Evolutionary conservation across 1,139 yeast genomes (phyloP).

Genomic region (Pichiaceae sp.): DNA sequence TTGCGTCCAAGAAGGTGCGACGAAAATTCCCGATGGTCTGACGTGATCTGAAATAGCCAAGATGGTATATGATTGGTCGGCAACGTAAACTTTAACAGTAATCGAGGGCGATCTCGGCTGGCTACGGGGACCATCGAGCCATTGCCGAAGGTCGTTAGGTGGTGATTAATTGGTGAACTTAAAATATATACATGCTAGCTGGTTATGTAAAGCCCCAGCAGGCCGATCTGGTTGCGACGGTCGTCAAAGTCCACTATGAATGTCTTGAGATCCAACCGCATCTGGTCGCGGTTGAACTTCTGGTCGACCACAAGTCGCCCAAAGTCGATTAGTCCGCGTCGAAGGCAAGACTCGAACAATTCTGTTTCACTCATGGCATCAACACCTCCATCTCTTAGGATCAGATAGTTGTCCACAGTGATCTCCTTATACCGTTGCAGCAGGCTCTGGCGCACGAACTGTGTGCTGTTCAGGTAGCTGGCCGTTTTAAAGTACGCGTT

Average conservation of each 20-base stretch:
- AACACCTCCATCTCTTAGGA: conserved; percentile 37
- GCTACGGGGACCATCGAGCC: no score
- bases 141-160: no score
- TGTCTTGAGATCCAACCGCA: conserved; percentile 8
- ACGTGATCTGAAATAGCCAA: no score
- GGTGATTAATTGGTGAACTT: no score
- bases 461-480: conserved; percentile 4
- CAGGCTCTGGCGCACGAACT: conserved; percentile 30
- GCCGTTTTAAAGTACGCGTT: conserved; percentile 12
- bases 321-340: conserved; percentile 36
- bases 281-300: conserved; percentile 1
- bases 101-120: no score
- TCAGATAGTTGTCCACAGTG: conserved; percentile 41
- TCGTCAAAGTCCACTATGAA: conserved; percentile 9
- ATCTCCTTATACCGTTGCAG: conserved; percentile 36
- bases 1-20: no score
- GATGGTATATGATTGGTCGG: no score
- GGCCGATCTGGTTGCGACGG: conserved; percentile 9
- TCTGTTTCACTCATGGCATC: conserved; percentile 39
- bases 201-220: conserved; percentile 12
- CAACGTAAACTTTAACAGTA: no score
- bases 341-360: conserved; percentile 37
- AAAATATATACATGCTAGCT: no score
- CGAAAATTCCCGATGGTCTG: no score
- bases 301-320: conserved; percentile 3